These are phyloP conservation scores for Neurospora hispaniola DNA, from an alignment of 495 filamentous ascomycete species.

Conservation along the genomic window DNA sequence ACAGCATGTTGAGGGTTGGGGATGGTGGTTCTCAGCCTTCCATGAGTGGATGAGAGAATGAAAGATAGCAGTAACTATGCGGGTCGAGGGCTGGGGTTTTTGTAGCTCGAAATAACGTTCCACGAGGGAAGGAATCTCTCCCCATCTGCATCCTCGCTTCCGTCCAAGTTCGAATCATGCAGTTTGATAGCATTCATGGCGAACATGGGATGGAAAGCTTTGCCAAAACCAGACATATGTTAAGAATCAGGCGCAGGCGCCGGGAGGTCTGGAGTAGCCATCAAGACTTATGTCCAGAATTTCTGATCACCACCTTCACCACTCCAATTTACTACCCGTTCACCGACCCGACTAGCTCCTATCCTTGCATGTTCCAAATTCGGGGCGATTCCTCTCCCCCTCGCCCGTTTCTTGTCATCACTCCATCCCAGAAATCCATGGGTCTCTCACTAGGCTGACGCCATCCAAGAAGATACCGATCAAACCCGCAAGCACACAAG, in stretches of 20 bases:
- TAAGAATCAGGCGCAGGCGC: background rate
- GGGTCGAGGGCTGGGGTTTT: background rate
- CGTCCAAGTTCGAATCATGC: background rate
- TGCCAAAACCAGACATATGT: background rate
- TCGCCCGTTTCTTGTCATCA: background rate
- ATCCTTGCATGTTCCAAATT: background rate
- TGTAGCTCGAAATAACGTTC: background rate
- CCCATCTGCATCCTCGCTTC: background rate
- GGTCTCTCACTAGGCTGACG: background rate
- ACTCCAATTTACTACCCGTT: background rate
- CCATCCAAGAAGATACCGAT: background rate
- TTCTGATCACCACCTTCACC: background rate
- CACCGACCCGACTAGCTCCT: background rate
- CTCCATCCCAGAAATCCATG: background rate
- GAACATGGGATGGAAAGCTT: background rate
- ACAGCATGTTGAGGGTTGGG: background rate
- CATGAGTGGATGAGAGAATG: background rate
- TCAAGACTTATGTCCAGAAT: background rate
- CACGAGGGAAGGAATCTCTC: background rate
- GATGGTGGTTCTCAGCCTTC: background rate
- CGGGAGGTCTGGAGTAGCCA: background rate
- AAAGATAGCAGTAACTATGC: background rate
- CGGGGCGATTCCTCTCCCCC: background rate
- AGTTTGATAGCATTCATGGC: background rate
- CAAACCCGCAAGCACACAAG: background rate